Conservation (phyloP, 176 grass and related monocot species). For the Metroxylon sagu region DNA sequence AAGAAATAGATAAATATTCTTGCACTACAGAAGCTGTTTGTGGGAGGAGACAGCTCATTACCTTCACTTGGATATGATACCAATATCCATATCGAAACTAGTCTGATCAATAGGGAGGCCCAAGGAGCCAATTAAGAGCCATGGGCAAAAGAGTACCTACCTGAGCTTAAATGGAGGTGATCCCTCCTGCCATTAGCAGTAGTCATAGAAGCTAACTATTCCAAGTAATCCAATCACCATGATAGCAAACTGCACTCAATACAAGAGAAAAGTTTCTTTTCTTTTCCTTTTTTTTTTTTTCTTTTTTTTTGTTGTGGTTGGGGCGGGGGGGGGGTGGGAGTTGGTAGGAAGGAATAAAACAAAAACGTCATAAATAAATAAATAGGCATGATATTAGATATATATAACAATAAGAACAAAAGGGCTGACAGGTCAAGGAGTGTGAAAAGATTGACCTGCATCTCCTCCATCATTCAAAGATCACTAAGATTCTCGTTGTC, state of each 20-base stretch:
- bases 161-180: constrained; percentile 1
- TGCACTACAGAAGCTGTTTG: constrained; percentile 25
- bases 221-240: background rate
- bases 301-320: too few species aligned
- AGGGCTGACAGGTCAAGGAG: background rate
- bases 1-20: constrained; percentile 27
- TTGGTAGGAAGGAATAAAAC: background rate
- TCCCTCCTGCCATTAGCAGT: background rate
- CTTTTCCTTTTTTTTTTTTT: too few species aligned
- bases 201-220: background rate
- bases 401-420: background rate
- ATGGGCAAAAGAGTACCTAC: constrained; percentile 1
- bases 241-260: constrained; percentile 15
- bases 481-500: background rate
- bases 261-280: background rate
- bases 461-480: background rate
- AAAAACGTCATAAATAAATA: background rate
- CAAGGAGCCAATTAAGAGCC: background rate
- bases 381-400: constrained; percentile 10
- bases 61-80: background rate
- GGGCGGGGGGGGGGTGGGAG: constrained; percentile 2
- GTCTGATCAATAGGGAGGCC: background rate
- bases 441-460: background rate
- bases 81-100: constrained; percentile 9
- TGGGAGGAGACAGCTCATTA: constrained; percentile 19